Conservation (phyloP, 1,139 yeast genomes). For the Yamadazyma sp. region DNA sequence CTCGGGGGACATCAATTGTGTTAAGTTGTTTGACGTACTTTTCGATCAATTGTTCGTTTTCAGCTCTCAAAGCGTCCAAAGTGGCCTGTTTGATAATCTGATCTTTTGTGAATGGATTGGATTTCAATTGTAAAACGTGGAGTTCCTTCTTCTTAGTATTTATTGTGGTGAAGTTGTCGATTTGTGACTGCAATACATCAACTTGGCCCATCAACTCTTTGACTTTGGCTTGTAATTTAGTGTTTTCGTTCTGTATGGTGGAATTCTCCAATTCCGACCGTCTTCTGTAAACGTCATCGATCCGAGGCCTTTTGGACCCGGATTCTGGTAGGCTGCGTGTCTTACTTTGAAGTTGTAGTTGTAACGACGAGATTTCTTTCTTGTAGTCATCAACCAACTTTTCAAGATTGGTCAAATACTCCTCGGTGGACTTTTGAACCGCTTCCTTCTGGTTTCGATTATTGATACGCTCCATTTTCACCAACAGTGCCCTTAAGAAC, state of each 20-base stretch:
- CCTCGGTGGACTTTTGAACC: slow-evolving; percentile 27
- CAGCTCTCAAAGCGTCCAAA: slow-evolving; percentile 53
- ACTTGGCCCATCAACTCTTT: slow-evolving; percentile 29
- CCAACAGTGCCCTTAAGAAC: slow-evolving; percentile 50
- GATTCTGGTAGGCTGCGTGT: slow-evolving; percentile 20
- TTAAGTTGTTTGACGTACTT: slow-evolving; percentile 19
- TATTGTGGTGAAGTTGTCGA: slow-evolving; percentile 20
- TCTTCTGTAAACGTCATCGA: slow-evolving; percentile 22
- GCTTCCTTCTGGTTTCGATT: slow-evolving; percentile 21
- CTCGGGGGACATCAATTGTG: slow-evolving; percentile 46
- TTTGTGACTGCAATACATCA: slow-evolving; percentile 12
- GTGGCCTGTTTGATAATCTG: slow-evolving; percentile 61
- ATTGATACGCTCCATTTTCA: slow-evolving; percentile 30
- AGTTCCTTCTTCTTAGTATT: slow-evolving; percentile 34
- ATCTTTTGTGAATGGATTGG: slow-evolving; percentile 66
- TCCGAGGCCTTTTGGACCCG: slow-evolving; percentile 26
- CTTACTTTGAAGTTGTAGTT: slow-evolving; percentile 22
- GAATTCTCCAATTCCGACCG: slow-evolving; percentile 26
- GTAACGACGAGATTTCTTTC: slow-evolving; percentile 48
- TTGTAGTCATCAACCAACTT: slow-evolving; percentile 58
- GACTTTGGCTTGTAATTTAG: slow-evolving; percentile 38
- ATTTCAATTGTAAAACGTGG: slow-evolving; percentile 61
- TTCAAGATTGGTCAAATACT: slow-evolving; percentile 47
- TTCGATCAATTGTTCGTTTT: slow-evolving; percentile 56
- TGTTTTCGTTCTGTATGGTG: slow-evolving; percentile 43